These are phyloP conservation scores for Sporothrix curviconia DNA, from an alignment of 2,329 filamentous ascomycete species.

Conservation along the genomic window DNA sequence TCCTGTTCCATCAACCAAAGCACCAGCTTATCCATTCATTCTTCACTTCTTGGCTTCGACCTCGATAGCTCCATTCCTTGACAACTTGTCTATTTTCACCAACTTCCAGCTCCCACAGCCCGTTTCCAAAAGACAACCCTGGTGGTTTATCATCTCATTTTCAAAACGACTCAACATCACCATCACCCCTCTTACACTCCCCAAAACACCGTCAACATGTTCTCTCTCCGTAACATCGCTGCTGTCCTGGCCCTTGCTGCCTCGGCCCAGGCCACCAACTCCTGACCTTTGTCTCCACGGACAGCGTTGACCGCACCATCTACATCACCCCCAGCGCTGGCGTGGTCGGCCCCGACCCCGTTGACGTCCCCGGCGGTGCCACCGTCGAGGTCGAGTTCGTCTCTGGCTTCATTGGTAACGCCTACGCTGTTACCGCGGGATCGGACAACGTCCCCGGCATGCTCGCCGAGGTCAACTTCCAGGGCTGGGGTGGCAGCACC, in stretches of 20 bases:
- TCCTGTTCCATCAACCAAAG: neutral
- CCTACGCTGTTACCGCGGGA: conserved; percentile 30
- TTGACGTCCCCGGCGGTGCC: conserved; percentile 34
- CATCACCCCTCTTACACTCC: neutral
- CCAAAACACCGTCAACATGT: conserved; percentile 4
- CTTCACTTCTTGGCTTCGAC: neutral
- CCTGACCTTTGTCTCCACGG: conserved; percentile 54
- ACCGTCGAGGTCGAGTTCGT: conserved; percentile 33
- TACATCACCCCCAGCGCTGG: conserved; percentile 43
- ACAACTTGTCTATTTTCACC: neutral
- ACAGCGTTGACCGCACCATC: conserved; percentile 43
- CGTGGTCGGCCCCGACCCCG: conserved; percentile 28
- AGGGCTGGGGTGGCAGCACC: conserved; percentile 30
- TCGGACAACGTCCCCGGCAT: conserved; percentile 30
- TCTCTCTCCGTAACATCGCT: conserved; percentile 4
- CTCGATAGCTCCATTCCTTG: neutral
- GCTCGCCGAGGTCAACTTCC: conserved; percentile 31
- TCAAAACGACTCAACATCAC: neutral
- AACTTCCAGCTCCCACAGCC: neutral
- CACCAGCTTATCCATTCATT: conserved; percentile 2
- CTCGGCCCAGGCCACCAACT: conserved; percentile 37
- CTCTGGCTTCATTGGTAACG: conserved; percentile 28
- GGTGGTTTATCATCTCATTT: neutral
- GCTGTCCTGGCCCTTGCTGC: conserved; percentile 25
- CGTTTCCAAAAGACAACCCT: neutral